A percentile compares a stretch with the other conserved stretches of the same genome.
Conservation (phyloP, 495 filamentous ascomycete genomes). For the Aspergillus heteromorphus region DNA sequence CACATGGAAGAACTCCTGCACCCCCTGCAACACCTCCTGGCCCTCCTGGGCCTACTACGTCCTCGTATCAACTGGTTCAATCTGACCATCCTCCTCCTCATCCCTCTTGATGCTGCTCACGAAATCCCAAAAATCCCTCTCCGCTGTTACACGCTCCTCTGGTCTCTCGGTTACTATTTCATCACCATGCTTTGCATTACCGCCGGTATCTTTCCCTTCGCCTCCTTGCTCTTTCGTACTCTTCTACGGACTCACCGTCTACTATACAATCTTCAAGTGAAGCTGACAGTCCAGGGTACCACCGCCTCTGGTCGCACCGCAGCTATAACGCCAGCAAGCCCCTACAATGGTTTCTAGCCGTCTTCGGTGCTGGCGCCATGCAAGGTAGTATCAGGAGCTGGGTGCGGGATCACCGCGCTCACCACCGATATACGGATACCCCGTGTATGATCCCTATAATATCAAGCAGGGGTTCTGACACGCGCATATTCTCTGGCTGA, state of each 20-base stretch:
- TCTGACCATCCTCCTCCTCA: not conserved
- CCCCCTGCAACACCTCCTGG: not conserved
- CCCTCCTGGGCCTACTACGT: not conserved
- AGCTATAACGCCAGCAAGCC: slow-evolving; percentile 73
- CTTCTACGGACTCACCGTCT: not conserved
- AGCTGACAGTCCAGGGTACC: slow-evolving; percentile 57
- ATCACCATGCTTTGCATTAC: not conserved
- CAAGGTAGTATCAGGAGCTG: slow-evolving; percentile 90
- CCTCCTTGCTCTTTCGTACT: not conserved
- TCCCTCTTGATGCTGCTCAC: not conserved
- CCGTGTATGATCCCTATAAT: slow-evolving; percentile 88
- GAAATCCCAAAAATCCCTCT: not conserved
- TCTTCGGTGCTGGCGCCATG: slow-evolving; percentile 77
- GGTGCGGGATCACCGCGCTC: slow-evolving; percentile 83
- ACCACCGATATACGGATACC: slow-evolving; percentile 93
- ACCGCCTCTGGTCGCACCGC: slow-evolving; percentile 82
- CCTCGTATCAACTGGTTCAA: slow-evolving; percentile 3
- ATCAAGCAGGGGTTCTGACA: slow-evolving; percentile 85
- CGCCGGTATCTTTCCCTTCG: not conserved
- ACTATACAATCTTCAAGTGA: too few relatives aligned
- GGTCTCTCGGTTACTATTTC: not conserved
- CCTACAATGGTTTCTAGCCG: slow-evolving; percentile 76
- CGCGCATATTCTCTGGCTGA: slow-evolving; percentile 79
- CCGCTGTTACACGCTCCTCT: not conserved
- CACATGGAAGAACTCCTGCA: too few relatives aligned